Evolutionary conservation across 2,329 filamentous ascomycete species (phyloP).

Genomic region (Aspergillus chevalieri): DNA sequence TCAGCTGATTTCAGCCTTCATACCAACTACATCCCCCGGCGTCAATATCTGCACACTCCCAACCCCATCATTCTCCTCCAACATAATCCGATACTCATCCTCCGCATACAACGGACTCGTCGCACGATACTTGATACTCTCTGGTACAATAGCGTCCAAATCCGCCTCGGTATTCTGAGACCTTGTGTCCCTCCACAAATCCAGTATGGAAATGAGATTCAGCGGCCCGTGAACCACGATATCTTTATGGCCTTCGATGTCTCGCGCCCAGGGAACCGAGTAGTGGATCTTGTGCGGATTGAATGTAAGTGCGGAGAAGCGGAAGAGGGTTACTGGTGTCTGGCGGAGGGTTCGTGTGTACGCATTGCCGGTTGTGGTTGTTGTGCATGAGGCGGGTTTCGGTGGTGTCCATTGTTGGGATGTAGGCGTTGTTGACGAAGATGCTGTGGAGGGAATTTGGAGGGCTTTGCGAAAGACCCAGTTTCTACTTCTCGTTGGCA

Average conservation of each 20-base stretch:
- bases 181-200: slow-evolving; percentile 39
- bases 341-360: slow-evolving; percentile 31
- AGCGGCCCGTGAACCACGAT: slow-evolving; percentile 41
- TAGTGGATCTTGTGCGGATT: slow-evolving; percentile 43
- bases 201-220: slow-evolving; percentile 38
- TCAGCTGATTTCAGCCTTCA: slow-evolving; percentile 33
- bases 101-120: slow-evolving; percentile 47
- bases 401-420: slow-evolving; percentile 2
- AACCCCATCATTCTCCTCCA: slow-evolving; percentile 30
- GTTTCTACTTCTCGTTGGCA: slow-evolving; percentile 22
- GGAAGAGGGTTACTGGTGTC: slow-evolving; percentile 36
- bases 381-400: slow-evolving; percentile 14
- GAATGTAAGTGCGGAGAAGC: slow-evolving; percentile 41
- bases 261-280: slow-evolving; percentile 37
- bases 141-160: slow-evolving; percentile 26
- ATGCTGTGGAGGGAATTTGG: slow-evolving; percentile 10
- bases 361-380: slow-evolving; percentile 16
- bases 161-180: slow-evolving; percentile 6
- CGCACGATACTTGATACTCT: slow-evolving; percentile 43
- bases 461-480: slow-evolving; percentile 42
- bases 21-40: slow-evolving; percentile 25
- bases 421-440: slow-evolving; percentile 2
- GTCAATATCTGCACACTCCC: slow-evolving; percentile 31
- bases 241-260: slow-evolving; percentile 39
- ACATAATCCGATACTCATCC: slow-evolving; percentile 41